Evolutionary conservation across 768 basidiomycete genomes (phyloP).

Genomic region (Erythrobasidium yunnanense): DNA sequence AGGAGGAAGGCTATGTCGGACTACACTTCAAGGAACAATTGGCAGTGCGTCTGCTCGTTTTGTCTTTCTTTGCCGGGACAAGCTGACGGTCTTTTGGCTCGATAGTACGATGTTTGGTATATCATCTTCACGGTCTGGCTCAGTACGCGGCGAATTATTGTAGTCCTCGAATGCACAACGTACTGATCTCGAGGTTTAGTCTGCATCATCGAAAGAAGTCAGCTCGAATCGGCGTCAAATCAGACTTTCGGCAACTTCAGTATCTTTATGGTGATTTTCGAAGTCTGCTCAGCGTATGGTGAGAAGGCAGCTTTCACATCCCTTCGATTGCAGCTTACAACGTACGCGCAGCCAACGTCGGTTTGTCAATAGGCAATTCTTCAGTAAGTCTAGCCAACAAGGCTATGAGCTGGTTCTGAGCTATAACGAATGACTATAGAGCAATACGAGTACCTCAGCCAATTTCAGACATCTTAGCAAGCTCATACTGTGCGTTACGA

Average conservation of each 20-base stretch:
- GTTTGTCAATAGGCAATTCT: not conserved
- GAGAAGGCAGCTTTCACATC: not conserved
- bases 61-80: not conserved
- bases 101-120: slow-evolving; percentile 98
- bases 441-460: slow-evolving; percentile 69
- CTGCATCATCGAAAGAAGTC: slow-evolving; percentile 66
- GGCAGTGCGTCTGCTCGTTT: not conserved
- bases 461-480: slow-evolving; percentile 70
- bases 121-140: slow-evolving; percentile 69
- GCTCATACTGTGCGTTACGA: slow-evolving; percentile 70
- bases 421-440: slow-evolving; percentile 47
- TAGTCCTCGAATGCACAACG: too few relatives aligned
- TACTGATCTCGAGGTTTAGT: slow-evolving; percentile 39
- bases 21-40: slow-evolving; percentile 19
- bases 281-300: slow-evolving; percentile 49
- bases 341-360: slow-evolving; percentile 1
- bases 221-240: not conserved
- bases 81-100: not conserved
- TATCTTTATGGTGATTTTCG: slow-evolving; percentile 47
- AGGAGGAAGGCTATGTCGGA: slow-evolving; percentile 20
- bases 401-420: not conserved
- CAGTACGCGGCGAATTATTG: slow-evolving; percentile 33
- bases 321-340: not conserved
- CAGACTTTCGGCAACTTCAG: not conserved
- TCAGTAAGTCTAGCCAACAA: not conserved